Conservation (phyloP, 2,329 filamentous ascomycete genomes). For the Aspergillus persii region DNA sequence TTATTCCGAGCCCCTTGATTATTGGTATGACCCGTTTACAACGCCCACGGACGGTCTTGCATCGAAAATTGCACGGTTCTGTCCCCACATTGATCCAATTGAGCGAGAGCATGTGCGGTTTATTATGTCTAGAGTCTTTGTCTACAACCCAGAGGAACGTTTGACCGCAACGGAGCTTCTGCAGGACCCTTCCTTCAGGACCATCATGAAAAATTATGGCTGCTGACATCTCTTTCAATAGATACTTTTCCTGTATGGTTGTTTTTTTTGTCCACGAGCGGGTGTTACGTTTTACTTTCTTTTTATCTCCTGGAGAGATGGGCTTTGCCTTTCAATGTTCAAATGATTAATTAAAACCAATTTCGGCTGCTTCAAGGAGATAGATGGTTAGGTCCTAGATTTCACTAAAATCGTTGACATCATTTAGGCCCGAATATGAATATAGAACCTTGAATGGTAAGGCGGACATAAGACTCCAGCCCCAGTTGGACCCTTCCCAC, state of each 20-base stretch:
- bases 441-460: slow-evolving; percentile 64
- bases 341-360: too few relatives aligned
- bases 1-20: slow-evolving; percentile 16
- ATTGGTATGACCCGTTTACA: slow-evolving; percentile 28
- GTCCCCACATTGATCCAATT: slow-evolving; percentile 19
- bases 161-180: slow-evolving; percentile 28
- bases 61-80: slow-evolving; percentile 11
- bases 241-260: too few relatives aligned
- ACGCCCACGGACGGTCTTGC: slow-evolving; percentile 8
- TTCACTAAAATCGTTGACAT: slow-evolving; percentile 69
- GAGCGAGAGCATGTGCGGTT: slow-evolving; percentile 22
- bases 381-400: slow-evolving; percentile 68
- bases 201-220: slow-evolving; percentile 28
- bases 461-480: slow-evolving; percentile 65
- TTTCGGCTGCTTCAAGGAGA: too few relatives aligned
- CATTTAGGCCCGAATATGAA: slow-evolving; percentile 65
- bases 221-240: slow-evolving; percentile 24
- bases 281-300: too few relatives aligned
- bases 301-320: too few relatives aligned
- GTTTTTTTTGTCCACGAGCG: too few relatives aligned
- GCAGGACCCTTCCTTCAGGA: slow-evolving; percentile 26
- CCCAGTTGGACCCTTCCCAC: slow-evolving; percentile 67
- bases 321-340: too few relatives aligned
- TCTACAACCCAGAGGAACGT: slow-evolving; percentile 25
- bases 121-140: slow-evolving; percentile 25